Conservation (phyloP, 208 protist species). For the Leishmania lainsoni region DNA sequence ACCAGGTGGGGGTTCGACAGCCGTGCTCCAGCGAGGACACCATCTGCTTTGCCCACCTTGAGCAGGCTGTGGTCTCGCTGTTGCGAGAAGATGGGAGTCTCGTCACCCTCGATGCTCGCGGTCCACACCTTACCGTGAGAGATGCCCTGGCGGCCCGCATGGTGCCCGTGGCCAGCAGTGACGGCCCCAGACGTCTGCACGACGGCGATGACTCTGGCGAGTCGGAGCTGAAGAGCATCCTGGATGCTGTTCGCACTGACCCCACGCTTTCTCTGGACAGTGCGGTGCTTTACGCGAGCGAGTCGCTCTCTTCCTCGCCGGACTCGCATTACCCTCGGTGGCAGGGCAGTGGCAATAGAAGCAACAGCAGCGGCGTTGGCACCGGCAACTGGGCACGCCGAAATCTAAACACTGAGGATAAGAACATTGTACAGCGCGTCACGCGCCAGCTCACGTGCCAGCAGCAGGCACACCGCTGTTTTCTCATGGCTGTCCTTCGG, state of each 20-base stretch:
- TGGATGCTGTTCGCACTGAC: constrained; percentile 49
- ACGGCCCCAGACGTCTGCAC: background rate
- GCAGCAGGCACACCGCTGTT: constrained; percentile 77
- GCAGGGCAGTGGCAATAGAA: background rate
- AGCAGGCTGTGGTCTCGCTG: constrained; percentile 41
- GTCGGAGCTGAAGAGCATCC: constrained; percentile 24
- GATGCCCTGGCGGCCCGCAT: constrained; percentile 18
- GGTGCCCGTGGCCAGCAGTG: background rate
- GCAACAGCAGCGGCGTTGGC: background rate
- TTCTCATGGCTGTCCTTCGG: constrained; percentile 64
- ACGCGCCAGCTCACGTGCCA: constrained; percentile 59
- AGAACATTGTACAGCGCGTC: constrained; percentile 74
- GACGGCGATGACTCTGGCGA: constrained; percentile 25
- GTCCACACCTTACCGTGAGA: constrained; percentile 45
- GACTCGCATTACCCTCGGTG: no score
- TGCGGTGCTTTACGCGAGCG: constrained; percentile 50
- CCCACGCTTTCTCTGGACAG: constrained; percentile 60
- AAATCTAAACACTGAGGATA: constrained; percentile 71
- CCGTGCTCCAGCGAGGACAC: constrained; percentile 80
- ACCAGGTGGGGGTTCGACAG: constrained; percentile 64
- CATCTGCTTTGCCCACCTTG: constrained; percentile 38
- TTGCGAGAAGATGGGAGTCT: constrained; percentile 48
- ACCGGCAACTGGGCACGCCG: constrained; percentile 74
- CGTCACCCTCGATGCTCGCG: constrained; percentile 56
- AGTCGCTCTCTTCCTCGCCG: constrained; percentile 9